A percentile compares a stretch with the other conserved stretches of the same genome.
phyloP scores from a whole-genome alignment of 208 protist species.

The Leishmania amazonensis region DNA sequence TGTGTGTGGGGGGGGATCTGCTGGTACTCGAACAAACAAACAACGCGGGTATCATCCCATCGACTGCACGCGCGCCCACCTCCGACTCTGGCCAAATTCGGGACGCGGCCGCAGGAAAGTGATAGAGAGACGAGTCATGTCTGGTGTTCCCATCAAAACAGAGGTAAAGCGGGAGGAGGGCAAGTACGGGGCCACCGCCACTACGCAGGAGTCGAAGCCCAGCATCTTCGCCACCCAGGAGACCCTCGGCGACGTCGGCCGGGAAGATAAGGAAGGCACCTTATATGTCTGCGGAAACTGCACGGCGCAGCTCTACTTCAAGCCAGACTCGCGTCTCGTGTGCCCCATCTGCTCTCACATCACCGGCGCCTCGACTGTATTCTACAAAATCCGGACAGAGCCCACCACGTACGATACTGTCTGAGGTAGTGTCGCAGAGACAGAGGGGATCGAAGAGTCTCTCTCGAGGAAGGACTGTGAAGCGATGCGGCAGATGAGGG shows the following conservation, averaged over 20 bases:
- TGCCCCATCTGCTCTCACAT: constrained; percentile 81
- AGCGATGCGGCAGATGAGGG: not conserved
- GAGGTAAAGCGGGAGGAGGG: constrained; percentile 33
- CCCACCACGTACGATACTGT: constrained; percentile 89
- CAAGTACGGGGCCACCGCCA: constrained; percentile 17
- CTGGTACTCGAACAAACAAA: not conserved
- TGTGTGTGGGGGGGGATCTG: no score
- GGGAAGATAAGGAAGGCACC: constrained; percentile 41
- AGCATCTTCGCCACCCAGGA: constrained; percentile 17
- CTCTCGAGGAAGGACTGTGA: not conserved
- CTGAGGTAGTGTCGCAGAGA: constrained; percentile 26
- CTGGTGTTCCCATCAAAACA: constrained; percentile 19
- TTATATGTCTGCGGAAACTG: constrained; percentile 87
- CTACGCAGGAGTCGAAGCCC: constrained; percentile 42
- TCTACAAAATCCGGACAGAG: constrained; percentile 89
- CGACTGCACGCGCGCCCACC: not conserved
- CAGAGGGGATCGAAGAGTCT: not conserved
- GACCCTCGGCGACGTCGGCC: constrained; percentile 1
- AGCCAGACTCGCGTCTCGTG: constrained; percentile 53
- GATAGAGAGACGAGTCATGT: not conserved
- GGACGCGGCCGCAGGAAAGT: not conserved
- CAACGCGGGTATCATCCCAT: not conserved
- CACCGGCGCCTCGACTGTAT: constrained; percentile 86
- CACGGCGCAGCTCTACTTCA: constrained; percentile 65
- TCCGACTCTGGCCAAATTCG: not conserved